A percentile compares a stretch with the other conserved stretches of the same genome.
These are phyloP conservation scores for Angomonas deanei DNA, from an alignment of 208 protist species.

Conservation along the genomic window DNA sequence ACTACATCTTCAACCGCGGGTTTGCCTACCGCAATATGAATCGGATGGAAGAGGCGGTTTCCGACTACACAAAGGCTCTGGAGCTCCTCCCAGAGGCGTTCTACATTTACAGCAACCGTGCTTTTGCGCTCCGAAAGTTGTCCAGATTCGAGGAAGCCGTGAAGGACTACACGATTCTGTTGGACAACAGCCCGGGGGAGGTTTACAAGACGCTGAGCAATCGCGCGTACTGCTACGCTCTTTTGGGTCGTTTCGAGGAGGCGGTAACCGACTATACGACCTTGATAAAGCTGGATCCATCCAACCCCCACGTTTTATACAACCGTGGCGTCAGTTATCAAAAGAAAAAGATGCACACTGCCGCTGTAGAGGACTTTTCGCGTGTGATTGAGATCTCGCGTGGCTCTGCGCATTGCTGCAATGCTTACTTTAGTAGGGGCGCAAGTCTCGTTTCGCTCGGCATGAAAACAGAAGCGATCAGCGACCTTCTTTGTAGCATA, in stretches of 20 bases:
- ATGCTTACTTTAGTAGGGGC: conserved; percentile 77
- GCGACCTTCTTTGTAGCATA: conserved; percentile 8
- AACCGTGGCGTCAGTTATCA: conserved; percentile 81
- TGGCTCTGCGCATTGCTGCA: conserved; percentile 26
- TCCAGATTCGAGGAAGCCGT: conserved; percentile 42
- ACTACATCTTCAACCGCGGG: conserved; percentile 71
- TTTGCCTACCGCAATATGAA: conserved; percentile 64
- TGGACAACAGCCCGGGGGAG: conserved; percentile 21
- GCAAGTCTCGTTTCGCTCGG: conserved; percentile 9
- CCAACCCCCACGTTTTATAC: conserved; percentile 73
- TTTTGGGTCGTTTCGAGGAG: conserved; percentile 41
- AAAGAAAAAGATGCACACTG: conserved; percentile 45
- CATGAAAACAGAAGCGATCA: background rate
- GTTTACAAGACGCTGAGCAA: conserved; percentile 68
- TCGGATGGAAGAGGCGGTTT: conserved; percentile 46
- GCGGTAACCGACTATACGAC: conserved; percentile 76
- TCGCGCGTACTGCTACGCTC: conserved; percentile 72
- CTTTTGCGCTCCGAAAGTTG: conserved; percentile 68
- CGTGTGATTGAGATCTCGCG: conserved; percentile 49
- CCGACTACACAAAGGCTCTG: conserved; percentile 66
- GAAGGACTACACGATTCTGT: conserved; percentile 45
- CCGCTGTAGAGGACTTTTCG: conserved; percentile 59
- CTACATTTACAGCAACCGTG: conserved; percentile 43
- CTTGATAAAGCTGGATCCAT: conserved; percentile 47
- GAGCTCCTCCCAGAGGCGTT: conserved; percentile 22